Base-by-base conservation (phyloP, 75 land plant species). In the Cupressus sempervirens region DNA sequence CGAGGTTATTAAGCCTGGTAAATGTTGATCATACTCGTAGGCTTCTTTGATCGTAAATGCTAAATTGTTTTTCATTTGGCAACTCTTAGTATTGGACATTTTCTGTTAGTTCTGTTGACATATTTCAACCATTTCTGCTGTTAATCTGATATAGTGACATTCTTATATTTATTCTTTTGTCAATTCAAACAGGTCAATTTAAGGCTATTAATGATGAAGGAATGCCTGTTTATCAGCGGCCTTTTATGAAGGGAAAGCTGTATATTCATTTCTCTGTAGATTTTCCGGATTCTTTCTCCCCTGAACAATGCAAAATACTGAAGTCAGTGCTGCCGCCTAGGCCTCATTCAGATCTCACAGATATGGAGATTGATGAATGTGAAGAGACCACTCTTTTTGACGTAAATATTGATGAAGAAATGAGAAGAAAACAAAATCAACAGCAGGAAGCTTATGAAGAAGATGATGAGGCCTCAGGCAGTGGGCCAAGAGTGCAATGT, bases 141-240 rank as follows among this genome's bases (percentile, higher is more conserved):
- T 36, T 76, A 43, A 38, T 41, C 48, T 34, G 13, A 54, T 45
- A 90, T 93, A 95, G 91, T 0, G 50, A 9, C 11, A 48, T 48
- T 48, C 50, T 48, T 48, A 48, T 8, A 9, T 0, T 12, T 8
- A 9, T 48, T 80, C 12, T 62, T 1, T 53, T 58, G 41, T 36
- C 53, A 35, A 38, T 41, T 70, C 26, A 18, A 54, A 32, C 91
- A 96, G 98, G 92, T 86, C 97, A 95, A 91, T 96, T 87, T 88
- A 95, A 96, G 91, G 98, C 98, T 4, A 92, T 96, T 65, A 93
- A 96, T 84, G 98, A 96, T 86, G 98, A 96, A 85, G 98, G 98
- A 7, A 96, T 96, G 98, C 98, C 96, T 18, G 90, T 88, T 70
- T 91, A 96, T 82, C 93, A 91, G 87, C 87, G 95, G 83, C 98